Evolutionary conservation across 2,329 filamentous ascomycete genomes (phyloP).

Genomic region (Calonectria pseudoreteaudii): DNA sequence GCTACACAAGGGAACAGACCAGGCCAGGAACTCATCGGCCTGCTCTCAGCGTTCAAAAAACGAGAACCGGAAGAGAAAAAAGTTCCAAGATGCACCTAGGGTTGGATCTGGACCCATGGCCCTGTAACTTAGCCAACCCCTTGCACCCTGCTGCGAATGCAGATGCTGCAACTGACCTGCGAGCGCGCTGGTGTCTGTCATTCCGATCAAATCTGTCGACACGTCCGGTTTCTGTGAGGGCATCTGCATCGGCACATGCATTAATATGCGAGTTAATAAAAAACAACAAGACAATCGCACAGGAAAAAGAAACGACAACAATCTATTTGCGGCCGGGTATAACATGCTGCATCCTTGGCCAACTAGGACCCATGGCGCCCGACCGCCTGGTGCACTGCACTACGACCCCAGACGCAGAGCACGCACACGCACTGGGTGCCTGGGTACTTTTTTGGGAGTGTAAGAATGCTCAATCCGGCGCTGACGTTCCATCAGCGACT

Average conservation of each 20-base stretch:
- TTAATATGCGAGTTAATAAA: constrained; percentile 4
- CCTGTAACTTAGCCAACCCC: constrained; percentile 3
- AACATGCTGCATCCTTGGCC: constrained; percentile 5
- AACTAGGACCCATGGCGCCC: constrained; percentile 17
- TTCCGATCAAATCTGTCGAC: constrained; percentile 12
- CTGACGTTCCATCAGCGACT: constrained; percentile 13
- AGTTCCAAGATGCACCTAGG: background rate
- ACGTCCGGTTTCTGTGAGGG: constrained; percentile 2
- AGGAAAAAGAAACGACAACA: background rate
- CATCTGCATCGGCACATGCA: background rate
- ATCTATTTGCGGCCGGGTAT: background rate
- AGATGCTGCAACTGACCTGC: constrained; percentile 12
- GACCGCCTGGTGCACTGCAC: background rate
- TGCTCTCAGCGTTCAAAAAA: background rate
- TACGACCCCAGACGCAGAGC: background rate
- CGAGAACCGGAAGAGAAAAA: background rate
- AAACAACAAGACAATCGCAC: background rate
- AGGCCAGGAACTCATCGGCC: background rate
- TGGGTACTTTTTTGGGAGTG: background rate
- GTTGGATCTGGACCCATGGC: constrained; percentile 6
- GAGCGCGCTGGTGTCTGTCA: constrained; percentile 1
- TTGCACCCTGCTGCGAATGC: constrained; percentile 14
- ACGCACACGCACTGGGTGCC: background rate
- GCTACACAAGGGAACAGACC: background rate
- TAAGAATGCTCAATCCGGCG: constrained; percentile 11